Percentiles rank a stretch among this genome's conserved stretches.
These are phyloP conservation scores for Calocera viscosa DNA, from an alignment of 768 basidiomycete species.

Conservation along the genomic window DNA sequence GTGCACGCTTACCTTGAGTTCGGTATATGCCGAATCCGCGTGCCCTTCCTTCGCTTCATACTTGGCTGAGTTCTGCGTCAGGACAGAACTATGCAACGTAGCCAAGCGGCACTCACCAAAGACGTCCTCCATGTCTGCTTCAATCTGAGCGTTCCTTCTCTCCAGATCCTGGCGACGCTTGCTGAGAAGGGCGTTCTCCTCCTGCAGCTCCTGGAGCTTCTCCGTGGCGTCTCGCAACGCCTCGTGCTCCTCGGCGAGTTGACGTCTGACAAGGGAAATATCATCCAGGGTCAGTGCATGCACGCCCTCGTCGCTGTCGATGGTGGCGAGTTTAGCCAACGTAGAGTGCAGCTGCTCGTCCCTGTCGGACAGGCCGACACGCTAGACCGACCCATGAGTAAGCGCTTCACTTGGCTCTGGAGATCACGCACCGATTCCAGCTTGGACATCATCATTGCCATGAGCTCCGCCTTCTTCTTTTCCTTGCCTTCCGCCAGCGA, in stretches of 20 bases:
- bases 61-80: conserved; percentile 14
- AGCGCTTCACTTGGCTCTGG: not conserved
- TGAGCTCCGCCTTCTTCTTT: conserved; percentile 97
- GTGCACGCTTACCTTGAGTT: conserved; percentile 61
- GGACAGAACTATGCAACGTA: conserved; percentile 9
- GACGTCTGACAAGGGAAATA: conserved; percentile 66
- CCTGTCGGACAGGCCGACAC: conserved; percentile 91
- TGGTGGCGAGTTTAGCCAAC: conserved; percentile 68
- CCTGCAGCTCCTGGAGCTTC: conserved; percentile 74
- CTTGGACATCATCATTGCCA: conserved; percentile 99
- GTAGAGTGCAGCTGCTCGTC: conserved; percentile 83
- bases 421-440: conserved; percentile 69
- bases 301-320: conserved; percentile 48
- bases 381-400: conserved; percentile 33
- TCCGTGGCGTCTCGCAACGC: conserved; percentile 82
- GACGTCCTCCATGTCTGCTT: conserved; percentile 93
- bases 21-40: conserved; percentile 29
- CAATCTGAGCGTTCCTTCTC: conserved; percentile 60
- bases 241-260: conserved; percentile 78
- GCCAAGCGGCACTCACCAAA: conserved; percentile 47
- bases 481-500: conserved; percentile 91
- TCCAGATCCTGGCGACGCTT: conserved; percentile 83
- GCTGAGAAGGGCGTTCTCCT: conserved; percentile 77
- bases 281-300: conserved; percentile 61
- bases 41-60: conserved; percentile 6